Evolutionary conservation across 805 yeast genomes (phyloP).

Genomic region (Myxozyma geophila): DNA sequence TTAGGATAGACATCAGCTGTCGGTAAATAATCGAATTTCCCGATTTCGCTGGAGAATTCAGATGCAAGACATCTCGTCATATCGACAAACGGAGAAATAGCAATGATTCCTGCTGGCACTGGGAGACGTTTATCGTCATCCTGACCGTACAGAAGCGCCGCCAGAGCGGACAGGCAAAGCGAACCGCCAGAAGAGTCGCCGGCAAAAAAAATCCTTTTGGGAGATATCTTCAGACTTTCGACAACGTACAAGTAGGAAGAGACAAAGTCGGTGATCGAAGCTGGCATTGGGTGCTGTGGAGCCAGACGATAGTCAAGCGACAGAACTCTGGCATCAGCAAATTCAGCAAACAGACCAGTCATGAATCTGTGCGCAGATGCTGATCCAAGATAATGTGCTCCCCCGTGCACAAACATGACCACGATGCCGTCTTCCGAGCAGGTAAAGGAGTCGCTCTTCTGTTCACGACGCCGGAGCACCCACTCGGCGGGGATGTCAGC

Average conservation of each 20-base stretch:
- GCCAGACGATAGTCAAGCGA: conserved; percentile 31
- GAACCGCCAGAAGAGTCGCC: conserved; percentile 37
- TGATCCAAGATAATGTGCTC: conserved; percentile 37
- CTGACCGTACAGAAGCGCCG: conserved; percentile 18
- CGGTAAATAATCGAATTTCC: conserved; percentile 29
- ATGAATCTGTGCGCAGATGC: conserved; percentile 28
- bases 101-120: conserved; percentile 33
- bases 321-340: conserved; percentile 20
- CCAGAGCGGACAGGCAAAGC: conserved; percentile 16
- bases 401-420: conserved; percentile 36
- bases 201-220: conserved; percentile 27
- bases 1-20: conserved; percentile 28
- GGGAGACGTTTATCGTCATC: conserved; percentile 18
- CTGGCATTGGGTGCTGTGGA: conserved; percentile 33
- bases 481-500: conserved; percentile 28
- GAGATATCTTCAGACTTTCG: conserved; percentile 11
- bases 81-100: conserved; percentile 35
- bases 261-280: conserved; percentile 26
- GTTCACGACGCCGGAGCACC: conserved; percentile 17
- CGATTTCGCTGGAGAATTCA: conserved; percentile 20
- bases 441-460: neutral
- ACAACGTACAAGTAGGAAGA: conserved; percentile 23
- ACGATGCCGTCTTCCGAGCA: conserved; percentile 23
- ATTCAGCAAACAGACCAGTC: conserved; percentile 20
- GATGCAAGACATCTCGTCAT: conserved; percentile 35